Base-by-base conservation (phyloP, 164 flowering plant genomes). In the Annona cherimola region DNA sequence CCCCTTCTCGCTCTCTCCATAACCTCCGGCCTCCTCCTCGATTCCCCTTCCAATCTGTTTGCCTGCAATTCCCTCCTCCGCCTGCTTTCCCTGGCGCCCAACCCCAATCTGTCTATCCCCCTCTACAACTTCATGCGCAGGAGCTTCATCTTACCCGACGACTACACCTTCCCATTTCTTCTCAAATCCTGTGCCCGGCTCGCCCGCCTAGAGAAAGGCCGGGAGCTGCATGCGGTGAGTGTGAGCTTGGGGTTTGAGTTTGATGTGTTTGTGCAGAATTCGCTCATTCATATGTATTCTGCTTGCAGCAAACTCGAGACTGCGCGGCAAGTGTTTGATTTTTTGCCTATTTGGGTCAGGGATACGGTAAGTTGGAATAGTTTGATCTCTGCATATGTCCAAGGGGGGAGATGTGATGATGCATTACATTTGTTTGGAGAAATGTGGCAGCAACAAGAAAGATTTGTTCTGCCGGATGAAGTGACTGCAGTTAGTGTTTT, bases 351-450 rank as follows among this genome's bases (percentile, higher is more conserved):
- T 70, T 67, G 40, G 46, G 74, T 73, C 46, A 26, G 79, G 20
- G 81, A 81, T 45, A 75, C 75, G 39, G 80, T 77, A 46, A 63
- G 82, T 26, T 81, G 82, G 80, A 79, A 81, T 39, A 77, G 80
- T 77, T 63, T 81, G 75, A 75, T 81, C 18, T 77, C 80, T 19
- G 83, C 81, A 39, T 77, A 73, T 54, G 18, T 80, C 72, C 79
- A 74, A 68, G 42, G 67, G 3, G 68, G 62, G 8, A 54, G 42
- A 3, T 68, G 69, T 61, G 19, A 41, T 20, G 67, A 75, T 20
- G 82, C 80, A n/a, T 44, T 81, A 55, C 18, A 70, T n/a, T 57
- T 79, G 68, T 79, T 79, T 45, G 75, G 62, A 26, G 18, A 66
- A 18, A 78, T 78, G 80, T 61, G 11, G 40, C 57, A 59, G 59